Evolutionary conservation across 2,329 filamentous ascomycete species (phyloP), one percentile per base, ranked within the genome.

Genomic region (Penicillium polonicum): DNA sequence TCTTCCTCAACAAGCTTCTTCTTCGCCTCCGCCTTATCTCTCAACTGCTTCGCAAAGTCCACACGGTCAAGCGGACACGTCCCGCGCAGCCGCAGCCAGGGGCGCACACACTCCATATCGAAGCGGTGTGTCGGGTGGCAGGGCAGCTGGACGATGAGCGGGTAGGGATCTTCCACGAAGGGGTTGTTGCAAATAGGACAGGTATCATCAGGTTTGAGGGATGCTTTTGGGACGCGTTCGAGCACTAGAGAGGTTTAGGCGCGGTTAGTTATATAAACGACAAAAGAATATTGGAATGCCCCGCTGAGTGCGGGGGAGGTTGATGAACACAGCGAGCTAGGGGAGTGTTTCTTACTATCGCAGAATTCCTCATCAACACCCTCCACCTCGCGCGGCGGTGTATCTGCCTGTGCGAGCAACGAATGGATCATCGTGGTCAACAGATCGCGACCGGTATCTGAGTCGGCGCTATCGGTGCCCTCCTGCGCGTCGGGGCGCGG

Each of bases 71-170:
- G 75, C 19, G 85, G 85, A 72, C 85, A 88, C 21, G 85, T 87
- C 9, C 83, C 82, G 61, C 86, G 83, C 55, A 88, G 75, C 62
- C 86, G 81, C 61, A 88, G 72, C 85, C 85, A 88, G 0, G 85
- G 85, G 57, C 80, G 74, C 60, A 88, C 84, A 70, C 85, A 88
- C 65, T 88, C 85, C 27, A 88, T 70, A 72, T 88, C 85, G 71
- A 87, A 88, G 21, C 84, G 66, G 69, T 88, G 85, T 38, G 81
- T 81, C 17, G 81, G 76, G 68, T 87, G 83, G 63, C 85, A 88
- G 10, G 85, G 83, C 33, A 88, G 70, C 29, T 80, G 78, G 45
- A 88, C 85, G 36, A 88, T 83, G 19, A 88, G 80, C n/a, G 85
- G 85, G 64, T 86, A 85, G 44, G 80, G 63, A 62, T 87, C 84